phyloP scores from a whole-genome alignment of 208 protist genomes.

The Acanthamoeba comandoni region DNA sequence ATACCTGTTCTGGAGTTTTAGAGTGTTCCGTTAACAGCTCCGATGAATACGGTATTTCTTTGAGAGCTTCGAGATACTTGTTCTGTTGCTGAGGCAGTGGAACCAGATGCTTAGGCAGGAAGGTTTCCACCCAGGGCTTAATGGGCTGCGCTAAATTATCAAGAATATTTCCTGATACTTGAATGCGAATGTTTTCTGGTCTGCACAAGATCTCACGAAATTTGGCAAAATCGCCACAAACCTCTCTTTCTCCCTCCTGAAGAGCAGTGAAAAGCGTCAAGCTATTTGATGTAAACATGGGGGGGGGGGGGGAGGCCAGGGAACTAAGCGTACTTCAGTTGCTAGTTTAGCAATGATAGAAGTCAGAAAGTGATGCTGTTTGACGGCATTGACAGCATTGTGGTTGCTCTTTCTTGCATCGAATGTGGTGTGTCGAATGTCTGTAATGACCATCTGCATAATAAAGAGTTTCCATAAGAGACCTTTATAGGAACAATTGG shows the following conservation, averaged over 20 bases:
- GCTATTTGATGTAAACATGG: background rate
- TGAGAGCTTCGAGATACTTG: background rate
- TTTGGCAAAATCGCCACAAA: background rate
- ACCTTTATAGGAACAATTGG: background rate
- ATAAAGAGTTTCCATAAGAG: background rate
- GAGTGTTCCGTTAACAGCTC: no score
- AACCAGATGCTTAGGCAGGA: background rate
- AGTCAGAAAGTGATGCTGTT: conserved; percentile 65
- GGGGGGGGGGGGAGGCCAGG: background rate
- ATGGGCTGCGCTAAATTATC: conserved; percentile 13
- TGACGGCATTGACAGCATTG: conserved; percentile 41
- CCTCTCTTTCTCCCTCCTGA: conserved; percentile 39
- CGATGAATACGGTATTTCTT: background rate
- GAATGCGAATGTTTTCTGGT: conserved; percentile 58
- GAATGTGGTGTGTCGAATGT: conserved; percentile 22
- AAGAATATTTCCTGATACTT: conserved; percentile 44
- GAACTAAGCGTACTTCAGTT: background rate
- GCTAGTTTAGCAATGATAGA: conserved; percentile 10
- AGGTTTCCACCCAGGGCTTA: conserved; percentile 5
- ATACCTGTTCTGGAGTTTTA: no score
- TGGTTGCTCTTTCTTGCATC: conserved; percentile 54
- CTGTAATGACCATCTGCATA: conserved; percentile 48
- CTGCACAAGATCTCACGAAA: conserved; percentile 27
- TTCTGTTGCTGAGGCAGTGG: background rate
- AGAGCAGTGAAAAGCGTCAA: background rate